Percentiles rank a stretch among this genome's conserved stretches.
These are phyloP conservation scores for Fusarium denticulatum DNA, from an alignment of 2,329 filamentous ascomycete species.

Conservation along the genomic window DNA sequence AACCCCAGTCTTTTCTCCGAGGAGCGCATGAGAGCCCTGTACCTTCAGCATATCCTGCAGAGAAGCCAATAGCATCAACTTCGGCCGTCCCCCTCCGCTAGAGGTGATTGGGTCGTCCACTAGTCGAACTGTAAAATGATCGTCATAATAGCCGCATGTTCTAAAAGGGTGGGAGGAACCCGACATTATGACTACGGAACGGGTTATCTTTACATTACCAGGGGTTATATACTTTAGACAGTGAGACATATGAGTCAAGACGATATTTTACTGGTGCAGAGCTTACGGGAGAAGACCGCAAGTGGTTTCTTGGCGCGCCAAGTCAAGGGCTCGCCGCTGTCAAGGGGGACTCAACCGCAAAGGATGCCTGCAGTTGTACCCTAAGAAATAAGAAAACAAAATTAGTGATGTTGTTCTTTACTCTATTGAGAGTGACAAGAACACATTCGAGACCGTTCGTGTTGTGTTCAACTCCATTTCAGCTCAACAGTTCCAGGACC, in stretches of 20 bases:
- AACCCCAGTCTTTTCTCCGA: not conserved
- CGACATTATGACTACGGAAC: not conserved
- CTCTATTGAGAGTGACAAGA: not conserved
- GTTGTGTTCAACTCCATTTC: not conserved
- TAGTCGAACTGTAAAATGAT: not conserved
- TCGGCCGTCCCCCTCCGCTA: accelerated
- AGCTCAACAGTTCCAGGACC: not conserved
- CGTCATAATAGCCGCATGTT: not conserved
- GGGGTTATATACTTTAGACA: too few species aligned
- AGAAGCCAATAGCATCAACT: not conserved
- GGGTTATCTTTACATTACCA: not conserved
- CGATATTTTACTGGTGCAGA: not conserved
- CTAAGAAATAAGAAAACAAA: not conserved
- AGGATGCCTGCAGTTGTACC: not conserved
- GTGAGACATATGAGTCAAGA: too few species aligned
- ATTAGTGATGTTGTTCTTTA: accelerated
- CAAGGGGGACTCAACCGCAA: accelerated
- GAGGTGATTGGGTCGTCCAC: not conserved
- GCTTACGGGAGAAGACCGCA: not conserved
- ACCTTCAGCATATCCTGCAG: accelerated
- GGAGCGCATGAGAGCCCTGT: not conserved
- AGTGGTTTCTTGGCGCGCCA: not conserved
- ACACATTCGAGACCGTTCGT: too few species aligned
- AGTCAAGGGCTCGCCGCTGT: accelerated
- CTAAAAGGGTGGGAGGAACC: too few species aligned